Base-by-base conservation (phyloP, 1,284 basidiomycete genomes). In the Austroboletus novae-zelandiae region DNA sequence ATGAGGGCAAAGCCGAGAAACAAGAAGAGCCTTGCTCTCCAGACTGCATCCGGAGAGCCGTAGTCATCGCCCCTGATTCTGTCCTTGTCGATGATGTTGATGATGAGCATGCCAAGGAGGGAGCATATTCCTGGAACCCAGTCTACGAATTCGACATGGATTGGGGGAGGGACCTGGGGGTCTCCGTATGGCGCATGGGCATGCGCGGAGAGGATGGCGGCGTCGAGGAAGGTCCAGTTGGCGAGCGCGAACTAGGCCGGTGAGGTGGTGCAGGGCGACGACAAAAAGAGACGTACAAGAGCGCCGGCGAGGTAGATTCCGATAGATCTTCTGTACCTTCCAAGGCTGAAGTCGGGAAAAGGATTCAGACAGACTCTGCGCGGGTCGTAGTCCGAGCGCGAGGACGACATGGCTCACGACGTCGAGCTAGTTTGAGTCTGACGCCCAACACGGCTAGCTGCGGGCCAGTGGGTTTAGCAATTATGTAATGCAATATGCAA, bases 1-100 rank as follows among this genome's bases (percentile, higher is more conserved):
- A 98, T 93, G 46, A 98, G 71, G 0, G 96, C 94, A 64, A 99
- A 98, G 0, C 96, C 96, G 55, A 98, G 81, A 71, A 99, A 99
- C 59, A 98, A 72, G 60, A 96, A 84, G 54, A 96, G 72, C 32
- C 94, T 75, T 4, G 95, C 94, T 54, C 91, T 79, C 91, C 93
- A 96, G 15, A 95, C 92, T 1, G 92, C 89, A 6, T 84, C 75
- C 0, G 87, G 76, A 59, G 93, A 91, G 5, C 87, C 85, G 66
- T 85, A 89, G 83, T 91, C 92, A 10, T 94, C 89, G 0, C 89
- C 88, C 23, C 84, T 77, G 48, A 98, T 79, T 40, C 93, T 81
- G 61, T 93, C 88, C 77, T 98, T 98, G 76, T 99, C 94, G 62
- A 98, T 94, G 50, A 98, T 70, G 68, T 95, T 94, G 69, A 97